Evolutionary conservation across 2,329 filamentous ascomycete species (phyloP), one percentile per base, ranked within the genome.

Genomic region (Tolypocladium paradoxum): DNA sequence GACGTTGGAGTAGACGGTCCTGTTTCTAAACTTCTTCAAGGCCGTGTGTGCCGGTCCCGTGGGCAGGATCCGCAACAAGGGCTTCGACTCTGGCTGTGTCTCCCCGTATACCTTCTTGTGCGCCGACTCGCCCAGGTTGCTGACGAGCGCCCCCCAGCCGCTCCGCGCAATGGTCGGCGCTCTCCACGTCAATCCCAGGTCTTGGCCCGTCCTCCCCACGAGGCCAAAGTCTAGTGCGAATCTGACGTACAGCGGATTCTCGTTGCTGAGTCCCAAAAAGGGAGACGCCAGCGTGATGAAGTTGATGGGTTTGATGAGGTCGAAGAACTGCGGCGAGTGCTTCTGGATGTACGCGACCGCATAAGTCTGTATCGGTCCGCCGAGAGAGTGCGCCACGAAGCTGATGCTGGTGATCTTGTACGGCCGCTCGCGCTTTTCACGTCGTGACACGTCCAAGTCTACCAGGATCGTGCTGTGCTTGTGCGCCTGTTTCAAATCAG

Each of bases 311-410:
- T 83, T 81, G 61, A 96, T 95, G 6, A 83, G 73, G 49, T 91
- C 79, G 62, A 97, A 97, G 67, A 97, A 97, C 11, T 85, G 74
- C 1, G 92, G 92, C 0, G 90, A 95, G 67, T 97, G 90, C 65
- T 96, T 96, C 62, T 96, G 88, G 47, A 97, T 95, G 66, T 97
- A 97, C 9, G 91, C 92, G 54, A 97, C 85, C 2, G 92, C 92
- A 66, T 97, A 97, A 0, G 88, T 95, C 68, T 97, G 92, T 18
- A 96, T 80, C 20, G 95, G 75, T 0, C 92, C 92, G 31, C 92
- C 92, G 0, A 97, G 79, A 0, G 91, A 96, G 70, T 97, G 92
- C 0, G 85, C 90, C 53, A 97, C 81, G 65, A 97, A 96, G 64
- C 91, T 96, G 67, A 97, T 96, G 66, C 90, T 95, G 12, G 90